phyloP scores from a whole-genome alignment of 345 rosid species.

The Schrenkiella parvula region DNA sequence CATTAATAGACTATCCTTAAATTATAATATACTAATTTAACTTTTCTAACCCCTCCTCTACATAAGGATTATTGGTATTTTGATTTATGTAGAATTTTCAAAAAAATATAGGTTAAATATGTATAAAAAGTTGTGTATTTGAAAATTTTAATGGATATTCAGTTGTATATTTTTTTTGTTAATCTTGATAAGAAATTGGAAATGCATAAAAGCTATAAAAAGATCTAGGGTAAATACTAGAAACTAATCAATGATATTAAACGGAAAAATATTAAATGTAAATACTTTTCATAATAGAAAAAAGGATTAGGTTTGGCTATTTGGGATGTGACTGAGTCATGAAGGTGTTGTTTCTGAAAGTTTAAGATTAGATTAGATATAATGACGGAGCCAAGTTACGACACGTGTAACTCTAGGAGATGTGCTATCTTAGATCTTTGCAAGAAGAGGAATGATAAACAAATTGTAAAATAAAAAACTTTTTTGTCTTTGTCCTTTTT shows the following conservation, averaged over 20 bases:
- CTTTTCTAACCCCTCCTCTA: background rate
- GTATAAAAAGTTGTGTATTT: background rate
- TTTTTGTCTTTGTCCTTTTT: background rate
- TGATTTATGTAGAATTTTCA: background rate
- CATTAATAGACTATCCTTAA: background rate
- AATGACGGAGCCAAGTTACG: background rate
- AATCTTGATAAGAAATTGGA: background rate
- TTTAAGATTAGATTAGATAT: background rate
- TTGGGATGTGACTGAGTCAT: slow-evolving; percentile 3
- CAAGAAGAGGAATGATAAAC: background rate
- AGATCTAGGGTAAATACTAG: background rate
- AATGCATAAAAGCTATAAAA: background rate
- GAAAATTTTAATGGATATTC: background rate
- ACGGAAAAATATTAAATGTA: background rate
- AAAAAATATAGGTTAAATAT: background rate
- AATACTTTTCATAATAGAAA: background rate
- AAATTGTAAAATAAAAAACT: background rate
- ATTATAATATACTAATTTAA: background rate
- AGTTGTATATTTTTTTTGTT: background rate
- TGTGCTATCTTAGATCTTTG: background rate
- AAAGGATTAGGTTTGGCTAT: background rate
- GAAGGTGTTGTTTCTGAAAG: background rate
- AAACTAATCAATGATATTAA: background rate
- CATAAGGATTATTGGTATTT: background rate
- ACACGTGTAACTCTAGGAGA: background rate